Conservation (phyloP, 164 flowering plant species). For the Chimonanthus praecox region DNA sequence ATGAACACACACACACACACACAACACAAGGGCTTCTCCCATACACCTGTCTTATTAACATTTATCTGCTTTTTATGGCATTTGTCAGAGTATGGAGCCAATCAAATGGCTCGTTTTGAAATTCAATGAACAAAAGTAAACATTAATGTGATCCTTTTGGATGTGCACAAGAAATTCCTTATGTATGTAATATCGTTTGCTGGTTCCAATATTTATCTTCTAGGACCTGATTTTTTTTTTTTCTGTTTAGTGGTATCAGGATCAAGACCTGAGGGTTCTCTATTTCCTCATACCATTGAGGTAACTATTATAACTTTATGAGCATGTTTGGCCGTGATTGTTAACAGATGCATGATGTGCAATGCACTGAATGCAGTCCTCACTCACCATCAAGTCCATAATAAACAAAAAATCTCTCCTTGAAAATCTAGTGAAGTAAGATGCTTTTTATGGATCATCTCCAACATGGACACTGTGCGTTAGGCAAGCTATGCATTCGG, state of each 20-base stretch:
- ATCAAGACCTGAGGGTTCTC: conserved; percentile 23
- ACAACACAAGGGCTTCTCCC: too few species aligned
- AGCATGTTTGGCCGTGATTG: background rate
- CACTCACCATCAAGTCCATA: background rate
- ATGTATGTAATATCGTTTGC: background rate
- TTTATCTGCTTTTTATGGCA: background rate
- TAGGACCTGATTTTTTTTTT: background rate
- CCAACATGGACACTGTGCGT: background rate
- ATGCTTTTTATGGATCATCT: background rate
- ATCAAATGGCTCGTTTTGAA: too few species aligned
- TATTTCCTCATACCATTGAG: conserved; percentile 24
- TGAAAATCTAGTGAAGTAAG: background rate
- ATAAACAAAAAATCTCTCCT: background rate
- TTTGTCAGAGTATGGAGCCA: too few species aligned
- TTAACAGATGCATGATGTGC: background rate
- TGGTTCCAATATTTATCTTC: background rate
- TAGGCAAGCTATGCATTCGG: background rate
- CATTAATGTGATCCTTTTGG: too few species aligned
- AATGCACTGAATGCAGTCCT: background rate
- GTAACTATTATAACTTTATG: conserved; percentile 14
- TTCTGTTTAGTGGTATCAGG: conserved; percentile 15
- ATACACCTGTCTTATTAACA: too few species aligned
- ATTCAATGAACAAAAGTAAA: too few species aligned
- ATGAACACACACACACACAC: too few species aligned
- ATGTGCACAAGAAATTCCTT: too few species aligned